phyloP scores from a whole-genome alignment of 306 rosid genomes.

The Lotus japonicus region DNA sequence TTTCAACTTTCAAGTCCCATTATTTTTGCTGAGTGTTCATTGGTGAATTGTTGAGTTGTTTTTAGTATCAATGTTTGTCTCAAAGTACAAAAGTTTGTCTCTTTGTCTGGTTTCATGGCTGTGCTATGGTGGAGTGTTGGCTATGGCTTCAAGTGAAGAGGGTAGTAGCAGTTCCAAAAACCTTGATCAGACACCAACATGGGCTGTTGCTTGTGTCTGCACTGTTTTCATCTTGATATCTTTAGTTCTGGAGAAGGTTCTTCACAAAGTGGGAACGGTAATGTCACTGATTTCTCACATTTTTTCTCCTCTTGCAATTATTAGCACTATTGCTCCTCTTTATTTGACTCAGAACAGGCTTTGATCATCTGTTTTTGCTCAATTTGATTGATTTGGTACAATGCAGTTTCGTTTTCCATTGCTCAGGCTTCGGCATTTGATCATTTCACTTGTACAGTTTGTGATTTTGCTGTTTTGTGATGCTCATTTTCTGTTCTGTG shows the following conservation, averaged over 20 bases:
- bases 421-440: background rate
- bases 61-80: background rate
- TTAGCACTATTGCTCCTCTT: background rate
- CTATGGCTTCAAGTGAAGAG: conserved; percentile 44
- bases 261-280: conserved; percentile 78
- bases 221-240: conserved; percentile 72
- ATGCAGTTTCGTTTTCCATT: background rate
- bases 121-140: conserved; percentile 19
- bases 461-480: background rate
- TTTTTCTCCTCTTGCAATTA: background rate
- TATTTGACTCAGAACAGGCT: too few relatives aligned
- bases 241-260: conserved; percentile 53
- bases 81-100: conserved; percentile 9
- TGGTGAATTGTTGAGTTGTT: background rate
- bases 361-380: background rate
- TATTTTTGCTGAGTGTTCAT: background rate
- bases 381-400: background rate
- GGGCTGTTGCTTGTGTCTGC: conserved; percentile 91
- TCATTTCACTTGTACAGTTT: background rate
- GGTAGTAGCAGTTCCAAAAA: conserved; percentile 27
- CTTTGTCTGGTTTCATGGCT: conserved; percentile 15
- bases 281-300: background rate
- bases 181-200: conserved; percentile 81
- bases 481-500: background rate
- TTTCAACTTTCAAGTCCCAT: background rate